Conservation (phyloP, 2,329 filamentous ascomycete species). For the Ceratocystis smalleyi region DNA sequence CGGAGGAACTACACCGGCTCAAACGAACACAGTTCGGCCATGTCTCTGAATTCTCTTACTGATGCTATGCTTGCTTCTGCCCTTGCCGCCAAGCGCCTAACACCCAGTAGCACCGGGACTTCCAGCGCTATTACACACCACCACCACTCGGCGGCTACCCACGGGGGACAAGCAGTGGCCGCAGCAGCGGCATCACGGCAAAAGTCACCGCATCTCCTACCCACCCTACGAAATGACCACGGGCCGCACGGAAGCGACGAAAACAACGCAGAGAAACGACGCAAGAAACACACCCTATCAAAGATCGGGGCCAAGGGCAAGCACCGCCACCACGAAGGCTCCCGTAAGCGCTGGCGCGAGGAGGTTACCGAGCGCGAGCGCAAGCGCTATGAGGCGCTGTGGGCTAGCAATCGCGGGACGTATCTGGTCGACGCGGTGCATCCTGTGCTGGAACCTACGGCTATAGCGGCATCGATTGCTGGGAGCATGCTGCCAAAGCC, state of each 20-base stretch:
- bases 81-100: constrained; percentile 47
- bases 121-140: constrained; percentile 21
- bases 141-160: constrained; percentile 21
- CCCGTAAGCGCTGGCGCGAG: constrained; percentile 62
- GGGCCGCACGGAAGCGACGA: constrained; percentile 25
- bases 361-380: constrained; percentile 55
- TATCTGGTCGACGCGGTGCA: constrained; percentile 24
- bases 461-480: background rate
- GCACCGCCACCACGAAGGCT: constrained; percentile 62
- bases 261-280: constrained; percentile 37
- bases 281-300: constrained; percentile 32
- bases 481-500: background rate
- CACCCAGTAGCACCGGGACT: constrained; percentile 27
- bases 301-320: constrained; percentile 31
- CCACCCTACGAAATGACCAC: background rate
- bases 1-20: constrained; percentile 9
- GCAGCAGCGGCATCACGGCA: background rate
- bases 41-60: constrained; percentile 50
- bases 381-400: constrained; percentile 71
- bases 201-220: constrained; percentile 24
- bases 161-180: constrained; percentile 20
- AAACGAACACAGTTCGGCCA: constrained; percentile 17
- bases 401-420: constrained; percentile 63
- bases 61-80: constrained; percentile 62
- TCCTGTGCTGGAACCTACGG: constrained; percentile 13